Evolutionary conservation across 345 rosid species (phyloP).

Genomic region (Anacardium occidentale): DNA sequence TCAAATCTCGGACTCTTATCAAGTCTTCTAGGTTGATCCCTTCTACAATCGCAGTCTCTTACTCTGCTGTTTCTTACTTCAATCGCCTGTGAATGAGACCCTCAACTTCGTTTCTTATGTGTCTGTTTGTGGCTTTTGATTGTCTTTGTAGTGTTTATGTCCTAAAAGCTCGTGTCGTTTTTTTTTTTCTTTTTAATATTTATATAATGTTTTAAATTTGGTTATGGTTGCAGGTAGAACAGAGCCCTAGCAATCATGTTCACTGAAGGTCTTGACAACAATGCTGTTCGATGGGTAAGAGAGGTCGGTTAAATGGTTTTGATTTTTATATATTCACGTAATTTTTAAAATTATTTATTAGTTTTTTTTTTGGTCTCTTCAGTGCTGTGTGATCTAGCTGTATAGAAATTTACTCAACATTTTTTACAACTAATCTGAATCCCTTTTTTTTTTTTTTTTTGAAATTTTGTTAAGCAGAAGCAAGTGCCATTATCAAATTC

Average conservation of each 20-base stretch:
- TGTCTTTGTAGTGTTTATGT: neutral
- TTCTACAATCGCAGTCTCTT: neutral
- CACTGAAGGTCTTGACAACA: slow-evolving; percentile 51
- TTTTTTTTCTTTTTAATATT: neutral
- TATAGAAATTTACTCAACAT: neutral
- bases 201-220: neutral
- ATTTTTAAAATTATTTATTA: neutral
- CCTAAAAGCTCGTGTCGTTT: neutral
- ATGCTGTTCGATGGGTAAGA: slow-evolving; percentile 48
- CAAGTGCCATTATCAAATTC: slow-evolving; percentile 36
- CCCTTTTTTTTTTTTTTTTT: neutral
- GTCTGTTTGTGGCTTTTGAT: neutral
- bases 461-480: slow-evolving; percentile 29
- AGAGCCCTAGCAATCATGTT: slow-evolving; percentile 31
- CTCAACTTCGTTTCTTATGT: slow-evolving; percentile 22
- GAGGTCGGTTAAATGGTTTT: slow-evolving; percentile 30
- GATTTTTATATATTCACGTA: neutral
- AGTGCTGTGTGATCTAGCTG: neutral
- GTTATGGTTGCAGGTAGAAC: slow-evolving; percentile 9
- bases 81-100: slow-evolving; percentile 17
- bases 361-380: neutral
- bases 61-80: neutral
- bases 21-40: slow-evolving; percentile 24
- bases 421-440: neutral
- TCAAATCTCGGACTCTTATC: slow-evolving; percentile 15